These are phyloP conservation scores for Aspergillus neoniger DNA, from an alignment of 2,329 filamentous ascomycete genomes.

Conservation along the genomic window DNA sequence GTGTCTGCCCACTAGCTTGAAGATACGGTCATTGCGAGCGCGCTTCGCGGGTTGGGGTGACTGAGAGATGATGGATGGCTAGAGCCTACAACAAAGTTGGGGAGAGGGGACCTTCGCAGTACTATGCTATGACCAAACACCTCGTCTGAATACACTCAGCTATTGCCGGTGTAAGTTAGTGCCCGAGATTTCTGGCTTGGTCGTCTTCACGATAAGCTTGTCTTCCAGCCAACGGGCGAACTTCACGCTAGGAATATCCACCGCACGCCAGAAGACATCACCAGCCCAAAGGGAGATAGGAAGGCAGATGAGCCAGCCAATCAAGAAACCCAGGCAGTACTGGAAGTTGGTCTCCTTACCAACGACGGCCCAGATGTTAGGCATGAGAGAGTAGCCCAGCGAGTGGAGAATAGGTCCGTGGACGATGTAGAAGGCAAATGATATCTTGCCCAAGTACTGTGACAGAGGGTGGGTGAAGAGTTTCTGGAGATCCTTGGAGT, in stretches of 20 bases:
- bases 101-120: no score
- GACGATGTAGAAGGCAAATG: constrained; percentile 51
- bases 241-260: constrained; percentile 56
- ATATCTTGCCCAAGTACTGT: constrained; percentile 51
- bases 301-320: constrained; percentile 44
- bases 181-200: constrained; percentile 6
- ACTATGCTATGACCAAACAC: neutral
- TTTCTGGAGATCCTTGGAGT: constrained; percentile 43
- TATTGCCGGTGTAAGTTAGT: constrained; percentile 11
- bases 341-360: constrained; percentile 43
- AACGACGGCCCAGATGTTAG: constrained; percentile 42
- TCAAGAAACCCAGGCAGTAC: constrained; percentile 43
- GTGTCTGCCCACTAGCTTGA: no score
- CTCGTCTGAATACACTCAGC: constrained; percentile 7
- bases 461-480: constrained; percentile 45
- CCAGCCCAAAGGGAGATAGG: constrained; percentile 55
- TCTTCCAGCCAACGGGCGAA: constrained; percentile 55
- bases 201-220: constrained; percentile 28
- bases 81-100: no score
- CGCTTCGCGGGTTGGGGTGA: no score
- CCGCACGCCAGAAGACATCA: constrained; percentile 60
- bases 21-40: no score
- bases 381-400: constrained; percentile 48
- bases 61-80: no score
- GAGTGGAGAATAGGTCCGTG: constrained; percentile 49